Evolutionary conservation across 2,329 filamentous ascomycete genomes (phyloP), one percentile per base, ranked within the genome.

Genomic region (Claviceps sp.): DNA sequence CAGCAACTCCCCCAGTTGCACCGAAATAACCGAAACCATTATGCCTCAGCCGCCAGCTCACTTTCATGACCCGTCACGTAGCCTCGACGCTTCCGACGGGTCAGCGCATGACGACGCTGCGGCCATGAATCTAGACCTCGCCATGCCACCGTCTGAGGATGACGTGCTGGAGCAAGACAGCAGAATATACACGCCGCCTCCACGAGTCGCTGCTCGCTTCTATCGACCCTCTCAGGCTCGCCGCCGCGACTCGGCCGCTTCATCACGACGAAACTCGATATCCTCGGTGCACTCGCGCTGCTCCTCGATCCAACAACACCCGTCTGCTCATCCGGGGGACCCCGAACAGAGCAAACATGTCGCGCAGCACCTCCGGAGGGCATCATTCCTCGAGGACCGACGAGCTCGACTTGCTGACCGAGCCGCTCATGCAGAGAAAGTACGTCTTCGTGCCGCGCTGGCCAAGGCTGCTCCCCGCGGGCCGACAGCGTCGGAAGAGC

Each of bases 381-480:
- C 85, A 48, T 88, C 85, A 16, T 90, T 91, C 54, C 78, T 91
- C 56, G 87, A 90, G 65, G 84, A 85, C 58, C 82, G 87, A 55
- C 89, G 87, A 64, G 86, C 87, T 14, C 79, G 87, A 19, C 75
- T 93, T 17, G 87, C 87, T 51, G 87, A 90, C 65, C 76, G 87
- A 52, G 87, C 87, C 30, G 85, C 85, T 7, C 87, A 93, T 66
- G 87, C 85, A 22, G 87, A 93, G 66, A 88, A 90, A 64, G 87
- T 93, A 16, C 82, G 87, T 50, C 69, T 89, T 55, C 78, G 86
- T 39, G 87, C 87, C 44, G 86, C 86, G 10, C 66, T 86, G 53
- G 85, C 81, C 54, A 89, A 89, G 67, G 81, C 85, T 2, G 75
- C 81, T 6, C 78, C 82, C 2, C 73, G 77, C 19, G 80, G 84